Evolutionary conservation across 495 filamentous ascomycete genomes (phyloP).

Genomic region (Aspergillus egyptiacus): DNA sequence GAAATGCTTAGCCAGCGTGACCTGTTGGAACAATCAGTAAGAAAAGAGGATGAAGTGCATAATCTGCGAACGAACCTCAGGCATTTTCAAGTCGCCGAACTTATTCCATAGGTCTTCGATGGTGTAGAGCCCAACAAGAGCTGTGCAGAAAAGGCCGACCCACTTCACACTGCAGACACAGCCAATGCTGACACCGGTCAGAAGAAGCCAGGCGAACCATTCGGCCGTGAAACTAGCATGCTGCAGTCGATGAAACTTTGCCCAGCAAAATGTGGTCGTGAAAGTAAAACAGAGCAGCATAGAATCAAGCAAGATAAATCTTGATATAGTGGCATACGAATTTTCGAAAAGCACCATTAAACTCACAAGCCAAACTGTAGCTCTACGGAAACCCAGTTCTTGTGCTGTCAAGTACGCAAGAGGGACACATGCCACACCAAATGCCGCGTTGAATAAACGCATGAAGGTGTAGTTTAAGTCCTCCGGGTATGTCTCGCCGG

Average conservation of each 20-base stretch:
- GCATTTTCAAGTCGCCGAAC: slow-evolving; percentile 91
- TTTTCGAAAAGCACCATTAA: slow-evolving; percentile 98
- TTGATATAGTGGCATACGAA: slow-evolving; percentile 96
- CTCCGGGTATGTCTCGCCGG: slow-evolving; percentile 86
- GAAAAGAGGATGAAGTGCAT: neutral
- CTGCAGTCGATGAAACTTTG: slow-evolving; percentile 85
- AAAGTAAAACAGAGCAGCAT: slow-evolving; percentile 99
- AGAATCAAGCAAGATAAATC: slow-evolving; percentile 95
- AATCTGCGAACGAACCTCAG: slow-evolving; percentile 49
- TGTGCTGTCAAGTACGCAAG: slow-evolving; percentile 92
- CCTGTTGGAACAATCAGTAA: slow-evolving; percentile 34
- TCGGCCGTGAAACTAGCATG: slow-evolving; percentile 75
- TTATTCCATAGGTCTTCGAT: slow-evolving; percentile 97
- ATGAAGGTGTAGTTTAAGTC: slow-evolving; percentile 98
- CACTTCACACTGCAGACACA: slow-evolving; percentile 98
- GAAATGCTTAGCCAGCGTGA: slow-evolving; percentile 70
- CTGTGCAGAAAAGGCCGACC: slow-evolving; percentile 92
- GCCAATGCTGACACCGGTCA: slow-evolving; percentile 90
- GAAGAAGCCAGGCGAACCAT: slow-evolving; percentile 88
- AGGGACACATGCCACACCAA: slow-evolving; percentile 87
- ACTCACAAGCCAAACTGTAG: slow-evolving; percentile 89
- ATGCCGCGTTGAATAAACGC: slow-evolving; percentile 94
- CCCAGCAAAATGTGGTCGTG: slow-evolving; percentile 92
- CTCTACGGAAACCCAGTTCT: slow-evolving; percentile 77
- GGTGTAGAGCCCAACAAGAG: slow-evolving; percentile 91